Conservation (phyloP, 768 basidiomycete genomes). For the Punctularia strigosozonata region DNA sequence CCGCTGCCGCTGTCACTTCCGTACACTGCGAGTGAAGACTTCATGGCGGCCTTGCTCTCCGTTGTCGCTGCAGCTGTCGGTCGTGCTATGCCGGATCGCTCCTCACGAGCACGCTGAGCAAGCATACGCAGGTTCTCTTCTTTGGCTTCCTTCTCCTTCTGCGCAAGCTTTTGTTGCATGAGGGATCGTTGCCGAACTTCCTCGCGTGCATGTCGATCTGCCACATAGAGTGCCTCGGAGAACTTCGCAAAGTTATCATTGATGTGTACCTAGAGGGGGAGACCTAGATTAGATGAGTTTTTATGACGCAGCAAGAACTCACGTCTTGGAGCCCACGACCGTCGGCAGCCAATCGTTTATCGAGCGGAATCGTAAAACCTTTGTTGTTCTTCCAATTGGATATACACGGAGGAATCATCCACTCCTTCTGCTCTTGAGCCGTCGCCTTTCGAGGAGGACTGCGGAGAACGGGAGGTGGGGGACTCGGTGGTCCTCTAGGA, state of each 20-base stretch:
- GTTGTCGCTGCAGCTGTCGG: slow-evolving; percentile 32
- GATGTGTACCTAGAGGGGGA: slow-evolving; percentile 66
- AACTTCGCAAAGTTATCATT: slow-evolving; percentile 99
- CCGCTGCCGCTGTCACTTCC: slow-evolving; percentile 69
- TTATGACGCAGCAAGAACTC: slow-evolving; percentile 18
- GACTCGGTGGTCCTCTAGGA: slow-evolving; percentile 90
- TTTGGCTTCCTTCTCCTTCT: slow-evolving; percentile 95
- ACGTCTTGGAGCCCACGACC: slow-evolving; percentile 98
- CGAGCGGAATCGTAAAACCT: slow-evolving; percentile 97
- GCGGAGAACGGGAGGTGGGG: slow-evolving; percentile 89
- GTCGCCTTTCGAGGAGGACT: slow-evolving; percentile 95
- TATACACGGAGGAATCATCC: slow-evolving; percentile 99
- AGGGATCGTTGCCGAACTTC: slow-evolving; percentile 93
- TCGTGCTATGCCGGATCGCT: slow-evolving; percentile 67
- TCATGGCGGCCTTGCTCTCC: slow-evolving; percentile 58
- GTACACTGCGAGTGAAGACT: slow-evolving; percentile 72
- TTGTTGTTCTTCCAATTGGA: slow-evolving; percentile 99
- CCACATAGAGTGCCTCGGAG: slow-evolving; percentile 90
- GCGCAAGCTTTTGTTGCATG: slow-evolving; percentile 98
- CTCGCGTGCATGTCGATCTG: slow-evolving; percentile 94
- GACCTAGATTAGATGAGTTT: neutral
- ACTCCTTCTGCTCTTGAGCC: slow-evolving; percentile 96
- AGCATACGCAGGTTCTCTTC: slow-evolving; percentile 92
- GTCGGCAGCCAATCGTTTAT: slow-evolving; percentile 95
- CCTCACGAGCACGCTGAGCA: slow-evolving; percentile 92